Evolutionary conservation across 148 eudicot species (phyloP), one percentile per base, ranked within the genome.

Genomic region (Rhododendron kiyosumense): DNA sequence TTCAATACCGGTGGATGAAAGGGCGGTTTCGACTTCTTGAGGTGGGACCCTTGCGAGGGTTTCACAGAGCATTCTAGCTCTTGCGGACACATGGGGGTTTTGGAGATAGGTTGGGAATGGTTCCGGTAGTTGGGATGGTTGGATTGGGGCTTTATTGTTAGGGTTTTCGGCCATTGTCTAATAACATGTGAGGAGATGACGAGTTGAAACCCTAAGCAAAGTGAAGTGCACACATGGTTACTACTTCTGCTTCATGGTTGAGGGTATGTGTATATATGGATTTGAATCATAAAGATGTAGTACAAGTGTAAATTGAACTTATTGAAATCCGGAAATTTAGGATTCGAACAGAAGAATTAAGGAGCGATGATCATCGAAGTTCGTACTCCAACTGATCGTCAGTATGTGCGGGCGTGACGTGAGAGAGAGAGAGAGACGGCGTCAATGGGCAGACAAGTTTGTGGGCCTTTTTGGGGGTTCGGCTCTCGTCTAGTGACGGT

Each of bases 11-110:
- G 92, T 89, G 32, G 90, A 75, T 15, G 88, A 83, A 1, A 96
- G 90, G 13, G 89, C 88, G 17, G 89, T 46, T 67, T 93, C 92
- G 10, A 92, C 83, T 26, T 93, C 91, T 0, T 90, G 49, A 3
- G 80, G 82, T 1, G 94, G 85, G 54, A 90, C 84, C 18, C 65
- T 87, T 11, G 88, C 69, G 45, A 96, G 83, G 14, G 93, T 91
- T 83, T 94, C 98, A 86, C 95, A 93, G 26, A 94, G 75, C 79
- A 87, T 85, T 88, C 92, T 92, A 14, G 89, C 91, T 78, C 88
- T 92, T 8, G 91, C 92, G 20, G 94, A 91, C 61, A 92, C 85
- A 88, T 92, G 89, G 15, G 84, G 85, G 79, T 81, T 82, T 76
- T 94, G 92, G 63, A 87, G 84, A 74, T 87, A 90, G 61, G 92